These are phyloP conservation scores for Chenopodium album DNA, from an alignment of 148 eudicot species.

Conservation along the genomic window DNA sequence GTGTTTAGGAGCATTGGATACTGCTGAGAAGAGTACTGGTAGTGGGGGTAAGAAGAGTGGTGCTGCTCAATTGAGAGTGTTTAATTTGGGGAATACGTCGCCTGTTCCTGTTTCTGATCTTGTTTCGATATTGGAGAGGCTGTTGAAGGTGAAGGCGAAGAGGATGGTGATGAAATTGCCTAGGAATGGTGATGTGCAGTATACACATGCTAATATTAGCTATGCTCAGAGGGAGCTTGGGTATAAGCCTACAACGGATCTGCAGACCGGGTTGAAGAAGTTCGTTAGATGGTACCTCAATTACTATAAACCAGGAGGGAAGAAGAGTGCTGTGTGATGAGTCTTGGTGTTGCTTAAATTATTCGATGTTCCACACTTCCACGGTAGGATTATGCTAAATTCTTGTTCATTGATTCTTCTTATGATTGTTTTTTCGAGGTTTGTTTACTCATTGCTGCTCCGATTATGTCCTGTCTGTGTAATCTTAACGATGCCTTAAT, in stretches of 20 bases:
- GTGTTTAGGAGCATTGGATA: slow-evolving; percentile 76
- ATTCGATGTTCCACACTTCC: slow-evolving; percentile 16
- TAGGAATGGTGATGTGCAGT: slow-evolving; percentile 77
- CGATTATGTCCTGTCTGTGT: slow-evolving; percentile 42
- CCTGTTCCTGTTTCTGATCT: slow-evolving; percentile 83
- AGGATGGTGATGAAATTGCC: slow-evolving; percentile 64
- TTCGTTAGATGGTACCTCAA: slow-evolving; percentile 72
- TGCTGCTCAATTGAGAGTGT: slow-evolving; percentile 72
- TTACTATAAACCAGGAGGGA: slow-evolving; percentile 53
- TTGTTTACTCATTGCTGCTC: slow-evolving; percentile 29
- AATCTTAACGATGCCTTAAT: slow-evolving; percentile 41
- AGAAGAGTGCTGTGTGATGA: slow-evolving; percentile 67
- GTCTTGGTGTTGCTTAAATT: slow-evolving; percentile 14
- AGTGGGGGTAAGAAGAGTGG: slow-evolving; percentile 78
- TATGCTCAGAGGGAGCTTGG: slow-evolving; percentile 70
- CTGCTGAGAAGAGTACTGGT: slow-evolving; percentile 84
- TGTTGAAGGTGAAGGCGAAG: slow-evolving; percentile 75
- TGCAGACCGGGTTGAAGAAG: slow-evolving; percentile 76
- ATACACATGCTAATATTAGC: slow-evolving; percentile 77
- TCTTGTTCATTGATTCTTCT: slow-evolving; percentile 60
- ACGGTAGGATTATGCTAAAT: slow-evolving; percentile 40
- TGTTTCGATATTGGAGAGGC: slow-evolving; percentile 69
- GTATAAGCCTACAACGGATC: slow-evolving; percentile 67
- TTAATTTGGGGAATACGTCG: slow-evolving; percentile 80
- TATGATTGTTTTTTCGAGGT: slow-evolving; percentile 44